Evolutionary conservation across 495 filamentous ascomycete genomes (phyloP).

Genomic region (Annulohypoxylon maeteangense): DNA sequence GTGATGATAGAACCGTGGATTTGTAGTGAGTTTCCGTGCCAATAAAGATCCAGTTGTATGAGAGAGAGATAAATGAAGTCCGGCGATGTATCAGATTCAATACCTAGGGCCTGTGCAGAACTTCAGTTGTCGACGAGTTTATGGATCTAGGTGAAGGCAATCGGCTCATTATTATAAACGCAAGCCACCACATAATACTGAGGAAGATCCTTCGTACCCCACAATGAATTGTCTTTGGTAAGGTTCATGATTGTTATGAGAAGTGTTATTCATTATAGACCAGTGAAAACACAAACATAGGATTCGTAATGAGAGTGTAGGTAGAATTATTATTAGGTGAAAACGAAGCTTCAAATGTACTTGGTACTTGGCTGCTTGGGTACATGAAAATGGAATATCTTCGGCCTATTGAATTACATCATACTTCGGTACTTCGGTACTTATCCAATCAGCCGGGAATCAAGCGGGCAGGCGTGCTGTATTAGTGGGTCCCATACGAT

Average conservation of each 20-base stretch:
- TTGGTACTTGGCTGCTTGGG: background rate
- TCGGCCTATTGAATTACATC: background rate
- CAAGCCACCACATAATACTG: background rate
- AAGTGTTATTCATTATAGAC: background rate
- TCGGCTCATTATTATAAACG: background rate
- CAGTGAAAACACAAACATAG: background rate
- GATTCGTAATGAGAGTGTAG: background rate
- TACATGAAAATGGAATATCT: background rate
- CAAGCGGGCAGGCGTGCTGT: slow-evolving; percentile 29
- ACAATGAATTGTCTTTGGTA: background rate
- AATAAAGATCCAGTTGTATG: background rate
- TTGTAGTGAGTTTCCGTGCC: background rate
- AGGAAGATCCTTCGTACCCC: background rate
- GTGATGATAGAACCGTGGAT: background rate
- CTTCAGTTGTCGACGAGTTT: background rate
- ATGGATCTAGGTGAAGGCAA: background rate
- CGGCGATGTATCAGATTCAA: background rate
- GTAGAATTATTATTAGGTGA: background rate
- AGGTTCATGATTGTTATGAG: too few relatives aligned
- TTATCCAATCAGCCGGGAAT: slow-evolving; percentile 23
- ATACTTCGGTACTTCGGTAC: slow-evolving; percentile 1
- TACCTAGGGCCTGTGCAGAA: background rate
- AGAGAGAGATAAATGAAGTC: background rate
- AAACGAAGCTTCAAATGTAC: background rate
- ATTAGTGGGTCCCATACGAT: slow-evolving; percentile 23